Evolutionary conservation across 2,329 filamentous ascomycete species (phyloP), one percentile per base, ranked within the genome.

Genomic region (Amphichorda felina): DNA sequence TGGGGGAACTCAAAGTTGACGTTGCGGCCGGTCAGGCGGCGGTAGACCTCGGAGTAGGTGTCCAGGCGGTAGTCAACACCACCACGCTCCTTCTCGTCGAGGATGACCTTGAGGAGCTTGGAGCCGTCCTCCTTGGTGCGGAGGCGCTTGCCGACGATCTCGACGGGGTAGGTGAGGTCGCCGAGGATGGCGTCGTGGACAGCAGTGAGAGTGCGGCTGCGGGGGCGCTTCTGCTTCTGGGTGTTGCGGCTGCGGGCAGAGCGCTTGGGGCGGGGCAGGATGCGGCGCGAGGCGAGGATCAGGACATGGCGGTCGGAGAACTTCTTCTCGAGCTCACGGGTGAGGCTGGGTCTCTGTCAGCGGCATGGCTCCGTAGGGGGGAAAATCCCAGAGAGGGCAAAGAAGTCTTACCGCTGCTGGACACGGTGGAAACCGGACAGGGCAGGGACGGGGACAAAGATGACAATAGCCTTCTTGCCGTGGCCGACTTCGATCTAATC

Each of bases 321-420:
- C 77, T 98, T 98, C 87, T 98, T 98, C 83, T 98, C 91, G 63
- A 98, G 88, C 79, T 98, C 91, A 72, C 91, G 91, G 69, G 91
- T 98, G 63, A 98, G 81, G 64, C 89, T 96, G 40, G 4, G 4
- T n/a, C n/a, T 8, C 11, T 31, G 27, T 38, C 31, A 35, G 37
- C 18, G 7, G 10, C 21, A 14, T 8, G 10, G 30, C 30, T 13
- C 17, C n/a, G 15, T 18, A 21, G 16, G 13, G n/a, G 19, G 5
- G 17, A 6, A 19, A 7, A 13, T 27, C 14, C 3, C 8, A 2
- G 25, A 18, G 30, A 32, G 13, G 8, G 16, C 16, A n/a, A 36
- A 14, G 16, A 22, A 40, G 46, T 67, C 81, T 70, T 88, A 96
- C 89, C 91, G 88, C 77, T 96, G 91, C 80, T 98, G 91, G 64